Evolutionary conservation across 805 yeast species (phyloP), one percentile per base, ranked within the genome.

Genomic region (Yamadazyma akitaensis): DNA sequence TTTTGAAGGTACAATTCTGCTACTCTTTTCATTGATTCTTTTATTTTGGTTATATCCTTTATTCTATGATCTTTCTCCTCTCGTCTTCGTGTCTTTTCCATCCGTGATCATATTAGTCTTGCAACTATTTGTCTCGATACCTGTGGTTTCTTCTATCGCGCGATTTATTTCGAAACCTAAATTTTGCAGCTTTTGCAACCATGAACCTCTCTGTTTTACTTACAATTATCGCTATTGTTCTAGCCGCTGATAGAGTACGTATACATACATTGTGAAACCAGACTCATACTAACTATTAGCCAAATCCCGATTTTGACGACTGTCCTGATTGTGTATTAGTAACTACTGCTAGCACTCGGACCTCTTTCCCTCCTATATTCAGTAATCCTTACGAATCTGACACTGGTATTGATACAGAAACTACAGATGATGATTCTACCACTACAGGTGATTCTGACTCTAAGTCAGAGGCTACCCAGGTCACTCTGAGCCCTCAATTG

Each of bases 281-380:
- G 37, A 8, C 17, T 2, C 30, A 17, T 44, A 37, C 46, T 46
- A 49, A 46, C 44, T 12, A 24, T 3, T 37, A 51, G 54, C 18
- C 35, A 18, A 51, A 51, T 37, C 48, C 55, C 7, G 55, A 38
- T 16, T 51, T 46, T 17, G 49, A 49, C 14, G 31, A 44, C 21
- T 51, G 55, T 47, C 46, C 28, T 38, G 50, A 40, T 36, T 51
- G 55, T 36, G 47, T 39, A 9, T 24, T 34, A 16, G 50, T 51
- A 11, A 49, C 53, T 3, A 51, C 53, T 6, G 41, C 45, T 24
- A 17, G 12, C 21, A 18, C 34, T 9, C 19, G 14, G 13, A 26
- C 44, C 8, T 38, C 49, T 5, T 50, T 47, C 34, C 51, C 51
- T 1, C 46, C 48, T 2, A 19, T 46, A 6, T 47, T 46, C 35